phyloP scores from a whole-genome alignment of 352 stramenopile species.

The Elongisporangium anandrum region DNA sequence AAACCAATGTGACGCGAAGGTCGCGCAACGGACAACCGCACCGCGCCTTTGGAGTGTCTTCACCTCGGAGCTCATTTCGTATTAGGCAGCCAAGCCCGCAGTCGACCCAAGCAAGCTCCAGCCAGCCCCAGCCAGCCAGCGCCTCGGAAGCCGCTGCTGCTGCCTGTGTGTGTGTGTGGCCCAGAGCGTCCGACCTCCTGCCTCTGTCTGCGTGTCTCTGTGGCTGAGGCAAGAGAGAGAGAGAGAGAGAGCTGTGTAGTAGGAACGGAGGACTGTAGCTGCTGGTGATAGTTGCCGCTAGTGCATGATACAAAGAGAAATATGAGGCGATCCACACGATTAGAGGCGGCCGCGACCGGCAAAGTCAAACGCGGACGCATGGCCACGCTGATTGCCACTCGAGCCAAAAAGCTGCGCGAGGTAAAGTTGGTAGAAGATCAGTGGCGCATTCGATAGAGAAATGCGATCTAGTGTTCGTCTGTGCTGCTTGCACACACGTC shows the following conservation, averaged over 20 bases:
- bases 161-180: not conserved
- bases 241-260: not conserved
- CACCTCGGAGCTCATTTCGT: not conserved
- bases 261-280: not conserved
- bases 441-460: not conserved
- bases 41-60: not conserved
- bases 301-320: slow-evolving; percentile 1
- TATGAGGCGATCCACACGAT: slow-evolving; percentile 66
- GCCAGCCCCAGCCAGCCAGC: not conserved
- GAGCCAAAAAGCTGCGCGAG: slow-evolving; percentile 9
- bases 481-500: too few relatives aligned
- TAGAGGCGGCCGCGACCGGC: slow-evolving; percentile 37
- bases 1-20: not conserved
- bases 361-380: slow-evolving; percentile 44
- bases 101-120: not conserved
- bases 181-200: not conserved
- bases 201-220: not conserved
- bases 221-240: not conserved
- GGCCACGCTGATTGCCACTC: slow-evolving; percentile 46
- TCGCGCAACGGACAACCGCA: not conserved
- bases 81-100: not conserved
- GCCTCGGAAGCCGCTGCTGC: not conserved
- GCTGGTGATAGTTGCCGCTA: not conserved
- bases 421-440: slow-evolving; percentile 1
- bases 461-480: too few relatives aligned